These are phyloP conservation scores for Acacia confusa DNA, from an alignment of 306 rosid genomes.

Conservation along the genomic window DNA sequence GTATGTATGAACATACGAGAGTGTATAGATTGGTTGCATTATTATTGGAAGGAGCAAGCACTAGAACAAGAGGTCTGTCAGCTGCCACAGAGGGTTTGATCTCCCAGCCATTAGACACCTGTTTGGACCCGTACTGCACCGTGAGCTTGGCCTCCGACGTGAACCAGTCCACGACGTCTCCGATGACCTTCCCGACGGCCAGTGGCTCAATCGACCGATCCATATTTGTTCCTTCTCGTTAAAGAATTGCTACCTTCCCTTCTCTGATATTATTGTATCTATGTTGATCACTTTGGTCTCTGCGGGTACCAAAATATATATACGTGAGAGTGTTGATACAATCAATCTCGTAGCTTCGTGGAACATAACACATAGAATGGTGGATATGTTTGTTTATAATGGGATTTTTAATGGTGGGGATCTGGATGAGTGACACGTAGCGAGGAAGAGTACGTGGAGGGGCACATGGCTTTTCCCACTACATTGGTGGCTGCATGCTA, in stretches of 20 bases:
- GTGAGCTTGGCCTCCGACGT: background rate
- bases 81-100: constrained; percentile 26
- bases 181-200: constrained; percentile 11
- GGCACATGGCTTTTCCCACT: constrained; percentile 26
- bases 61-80: constrained; percentile 12
- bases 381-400: background rate
- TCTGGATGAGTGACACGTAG: constrained; percentile 11
- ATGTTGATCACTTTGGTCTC: background rate
- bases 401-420: background rate
- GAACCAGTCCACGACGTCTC: constrained; percentile 22
- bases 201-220: background rate
- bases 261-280: background rate
- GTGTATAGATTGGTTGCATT: constrained; percentile 13
- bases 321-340: background rate
- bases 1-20: background rate
- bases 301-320: too few species aligned
- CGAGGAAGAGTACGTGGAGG: background rate
- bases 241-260: background rate
- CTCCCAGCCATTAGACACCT: constrained; percentile 18
- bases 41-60: background rate
- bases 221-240: background rate
- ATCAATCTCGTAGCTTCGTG: background rate
- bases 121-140: background rate
- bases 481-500: background rate
- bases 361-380: too few species aligned